phyloP scores from a whole-genome alignment of 345 rosid genomes.

The Brassica juncea region DNA sequence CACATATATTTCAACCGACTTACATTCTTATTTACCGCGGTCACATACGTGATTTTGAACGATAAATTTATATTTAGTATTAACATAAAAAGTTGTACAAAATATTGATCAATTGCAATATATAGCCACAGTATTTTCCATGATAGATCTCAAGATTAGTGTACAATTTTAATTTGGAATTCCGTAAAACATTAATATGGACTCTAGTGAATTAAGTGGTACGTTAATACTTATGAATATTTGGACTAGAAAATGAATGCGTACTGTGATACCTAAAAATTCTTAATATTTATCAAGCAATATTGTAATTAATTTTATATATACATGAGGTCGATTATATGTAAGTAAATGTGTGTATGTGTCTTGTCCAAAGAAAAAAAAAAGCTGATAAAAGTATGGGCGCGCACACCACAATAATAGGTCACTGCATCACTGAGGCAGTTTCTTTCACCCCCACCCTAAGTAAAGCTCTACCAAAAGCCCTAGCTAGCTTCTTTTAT shows the following conservation, averaged over 20 bases:
- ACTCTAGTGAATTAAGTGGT: background rate
- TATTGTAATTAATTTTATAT: background rate
- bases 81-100: background rate
- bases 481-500: constrained; percentile 34
- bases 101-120: background rate
- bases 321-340: background rate
- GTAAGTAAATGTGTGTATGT: constrained; percentile 12
- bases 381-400: constrained; percentile 39
- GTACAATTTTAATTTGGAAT: background rate
- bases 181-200: background rate
- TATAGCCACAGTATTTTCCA: background rate
- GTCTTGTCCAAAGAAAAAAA: constrained; percentile 34
- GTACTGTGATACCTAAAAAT: background rate
- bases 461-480: constrained; percentile 32
- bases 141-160: background rate
- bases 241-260: background rate
- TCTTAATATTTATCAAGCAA: constrained; percentile 1
- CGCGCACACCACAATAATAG: constrained; percentile 35
- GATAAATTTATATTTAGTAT: background rate
- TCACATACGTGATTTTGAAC: background rate
- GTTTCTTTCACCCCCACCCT: constrained; percentile 44
- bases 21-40: background rate
- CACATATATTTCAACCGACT: background rate
- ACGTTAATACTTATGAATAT: constrained; percentile 5
- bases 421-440: constrained; percentile 40